Conservation (phyloP, 805 yeast species). For the Candida quercuum region DNA sequence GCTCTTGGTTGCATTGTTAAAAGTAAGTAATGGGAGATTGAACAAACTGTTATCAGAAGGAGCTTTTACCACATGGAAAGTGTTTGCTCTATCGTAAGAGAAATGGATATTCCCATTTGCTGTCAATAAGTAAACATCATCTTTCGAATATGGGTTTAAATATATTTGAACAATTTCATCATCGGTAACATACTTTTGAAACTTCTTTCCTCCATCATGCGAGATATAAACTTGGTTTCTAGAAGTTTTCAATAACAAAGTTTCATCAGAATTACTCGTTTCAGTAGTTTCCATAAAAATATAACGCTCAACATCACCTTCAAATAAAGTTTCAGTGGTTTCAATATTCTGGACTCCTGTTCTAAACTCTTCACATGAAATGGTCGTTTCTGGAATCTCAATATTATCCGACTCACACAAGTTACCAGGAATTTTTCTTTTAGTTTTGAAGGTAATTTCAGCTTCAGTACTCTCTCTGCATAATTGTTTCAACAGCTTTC, state of each 20-base stretch:
- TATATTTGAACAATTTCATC: constrained; percentile 43
- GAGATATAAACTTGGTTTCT: constrained; percentile 55
- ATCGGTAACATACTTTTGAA: constrained; percentile 8
- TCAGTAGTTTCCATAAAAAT: constrained; percentile 44
- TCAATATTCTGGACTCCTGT: constrained; percentile 20
- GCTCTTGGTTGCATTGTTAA: constrained; percentile 47
- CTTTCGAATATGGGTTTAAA: constrained; percentile 53
- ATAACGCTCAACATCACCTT: constrained; percentile 49
- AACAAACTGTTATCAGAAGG: constrained; percentile 42
- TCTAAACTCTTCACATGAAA: constrained; percentile 17
- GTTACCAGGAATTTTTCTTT: constrained; percentile 20
- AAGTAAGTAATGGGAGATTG: constrained; percentile 46
- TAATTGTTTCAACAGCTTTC: constrained; percentile 22
- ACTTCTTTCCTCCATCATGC: constrained; percentile 36
- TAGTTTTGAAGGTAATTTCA: constrained; percentile 9
- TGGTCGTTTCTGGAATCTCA: constrained; percentile 7
- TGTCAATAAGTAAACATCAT: constrained; percentile 30
- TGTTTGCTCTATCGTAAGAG: constrained; percentile 62
- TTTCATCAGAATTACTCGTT: constrained; percentile 44
- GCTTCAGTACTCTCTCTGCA: constrained; percentile 27
- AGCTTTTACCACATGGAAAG: constrained; percentile 32
- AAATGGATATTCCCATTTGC: constrained; percentile 32
- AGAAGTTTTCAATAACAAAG: constrained; percentile 54
- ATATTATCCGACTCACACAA: constrained; percentile 13
- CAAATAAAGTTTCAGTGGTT: constrained; percentile 36